Conservation (phyloP, 495 filamentous ascomycete genomes). For the Hyaloscypha bicolor region DNA sequence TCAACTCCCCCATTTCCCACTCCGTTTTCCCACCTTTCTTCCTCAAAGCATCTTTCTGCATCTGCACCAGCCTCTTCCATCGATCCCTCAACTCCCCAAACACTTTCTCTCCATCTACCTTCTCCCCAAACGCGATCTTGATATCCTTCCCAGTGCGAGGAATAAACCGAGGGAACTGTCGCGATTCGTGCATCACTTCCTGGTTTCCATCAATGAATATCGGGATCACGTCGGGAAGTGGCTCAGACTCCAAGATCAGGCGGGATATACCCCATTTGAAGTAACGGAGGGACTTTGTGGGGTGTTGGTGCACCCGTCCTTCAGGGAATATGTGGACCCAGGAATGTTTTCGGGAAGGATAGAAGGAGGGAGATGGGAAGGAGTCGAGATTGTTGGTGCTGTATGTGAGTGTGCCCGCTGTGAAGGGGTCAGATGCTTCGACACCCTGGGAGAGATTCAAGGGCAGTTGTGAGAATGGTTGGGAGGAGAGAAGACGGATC, state of each 20-base stretch:
- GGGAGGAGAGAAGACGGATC: constrained; percentile 76
- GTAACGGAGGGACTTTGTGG: constrained; percentile 79
- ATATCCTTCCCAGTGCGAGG: constrained; percentile 74
- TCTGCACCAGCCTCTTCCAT: constrained; percentile 65
- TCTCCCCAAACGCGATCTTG: constrained; percentile 72
- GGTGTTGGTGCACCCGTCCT: constrained; percentile 88
- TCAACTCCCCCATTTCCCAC: constrained; percentile 60
- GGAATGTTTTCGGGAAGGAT: constrained; percentile 54
- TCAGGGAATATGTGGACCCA: constrained; percentile 98
- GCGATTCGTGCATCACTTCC: constrained; percentile 78
- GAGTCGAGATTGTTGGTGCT: constrained; percentile 61
- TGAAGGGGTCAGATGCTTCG: constrained; percentile 60
- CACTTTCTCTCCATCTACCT: constrained; percentile 56
- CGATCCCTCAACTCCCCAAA: constrained; percentile 69
- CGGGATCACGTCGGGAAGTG: constrained; percentile 82
- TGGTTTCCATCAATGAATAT: constrained; percentile 93
- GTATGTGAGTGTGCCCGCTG: constrained; percentile 61
- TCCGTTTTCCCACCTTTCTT: constrained; percentile 24
- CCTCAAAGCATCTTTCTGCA: constrained; percentile 29
- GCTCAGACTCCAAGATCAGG: constrained; percentile 83
- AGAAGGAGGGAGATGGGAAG: constrained; percentile 59
- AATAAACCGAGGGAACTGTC: constrained; percentile 77
- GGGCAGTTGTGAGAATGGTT: constrained; percentile 44
- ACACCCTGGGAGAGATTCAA: constrained; percentile 38
- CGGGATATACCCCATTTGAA: constrained; percentile 96